These are phyloP conservation scores for Tillandsia fasciculata DNA, from an alignment of 176 grass and related monocot species.

Conservation along the genomic window DNA sequence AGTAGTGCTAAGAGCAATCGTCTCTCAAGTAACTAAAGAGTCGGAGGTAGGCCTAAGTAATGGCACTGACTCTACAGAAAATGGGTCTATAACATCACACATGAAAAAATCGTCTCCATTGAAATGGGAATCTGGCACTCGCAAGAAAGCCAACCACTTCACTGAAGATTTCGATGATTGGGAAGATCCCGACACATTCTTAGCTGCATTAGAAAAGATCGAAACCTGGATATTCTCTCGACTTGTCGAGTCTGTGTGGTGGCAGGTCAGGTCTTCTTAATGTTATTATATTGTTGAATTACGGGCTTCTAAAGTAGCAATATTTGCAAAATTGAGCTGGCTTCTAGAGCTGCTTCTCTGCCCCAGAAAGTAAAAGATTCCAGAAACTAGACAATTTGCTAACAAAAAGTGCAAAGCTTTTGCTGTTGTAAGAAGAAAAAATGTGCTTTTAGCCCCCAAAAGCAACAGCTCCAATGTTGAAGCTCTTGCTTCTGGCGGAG, in stretches of 20 bases:
- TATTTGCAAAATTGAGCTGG: background rate
- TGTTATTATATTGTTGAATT: background rate
- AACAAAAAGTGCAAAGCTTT: no score
- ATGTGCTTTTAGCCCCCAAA: no score
- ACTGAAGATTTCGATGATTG: constrained; percentile 50
- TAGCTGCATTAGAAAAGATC: constrained; percentile 63
- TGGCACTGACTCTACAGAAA: constrained; percentile 14
- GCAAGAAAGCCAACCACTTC: constrained; percentile 37
- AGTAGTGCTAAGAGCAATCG: constrained; percentile 72
- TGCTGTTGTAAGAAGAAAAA: no score
- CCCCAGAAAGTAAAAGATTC: no score
- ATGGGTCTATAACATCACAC: background rate
- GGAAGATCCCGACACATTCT: constrained; percentile 47
- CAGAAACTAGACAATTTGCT: no score
- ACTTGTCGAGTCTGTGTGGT: constrained; percentile 92
- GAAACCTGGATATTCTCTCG: constrained; percentile 93
- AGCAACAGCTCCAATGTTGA: no score
- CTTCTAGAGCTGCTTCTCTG: no score
- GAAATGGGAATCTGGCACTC: constrained; percentile 31
- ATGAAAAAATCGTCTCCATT: constrained; percentile 18
- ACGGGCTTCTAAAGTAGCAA: background rate
- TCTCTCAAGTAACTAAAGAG: constrained; percentile 35
- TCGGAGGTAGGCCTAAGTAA: constrained; percentile 17
- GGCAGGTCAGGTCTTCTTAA: constrained; percentile 49
- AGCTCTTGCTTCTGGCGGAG: no score